Conservation (phyloP, 2,329 filamentous ascomycete species). For the Penicillium verrucosum region DNA sequence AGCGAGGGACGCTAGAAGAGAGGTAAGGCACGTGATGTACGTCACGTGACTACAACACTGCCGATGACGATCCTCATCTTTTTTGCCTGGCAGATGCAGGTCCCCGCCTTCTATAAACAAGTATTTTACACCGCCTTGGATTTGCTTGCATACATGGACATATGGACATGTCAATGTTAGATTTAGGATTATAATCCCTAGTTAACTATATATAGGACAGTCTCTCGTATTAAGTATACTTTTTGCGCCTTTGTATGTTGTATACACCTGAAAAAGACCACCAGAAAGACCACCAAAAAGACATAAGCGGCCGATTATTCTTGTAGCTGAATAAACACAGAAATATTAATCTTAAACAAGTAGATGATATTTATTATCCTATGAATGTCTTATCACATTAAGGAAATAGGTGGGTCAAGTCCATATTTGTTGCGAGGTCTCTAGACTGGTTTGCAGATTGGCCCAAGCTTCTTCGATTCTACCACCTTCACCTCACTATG, state of each 20-base stretch:
- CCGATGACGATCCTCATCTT: constrained; percentile 7
- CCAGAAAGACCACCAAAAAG: too few relatives aligned
- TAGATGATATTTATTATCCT: background rate
- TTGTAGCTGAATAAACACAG: background rate
- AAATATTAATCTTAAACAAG: background rate
- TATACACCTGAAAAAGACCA: too few relatives aligned
- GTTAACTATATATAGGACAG: too few relatives aligned
- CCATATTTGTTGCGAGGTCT: background rate
- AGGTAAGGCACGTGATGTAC: too few relatives aligned
- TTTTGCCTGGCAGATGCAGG: background rate
- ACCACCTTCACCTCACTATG: constrained; percentile 24
- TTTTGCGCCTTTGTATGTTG: too few relatives aligned
- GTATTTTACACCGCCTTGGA: background rate
- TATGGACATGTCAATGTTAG: too few relatives aligned
- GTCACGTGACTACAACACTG: too few relatives aligned
- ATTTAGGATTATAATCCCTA: background rate
- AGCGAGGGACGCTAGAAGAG: too few relatives aligned
- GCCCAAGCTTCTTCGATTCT: constrained; percentile 27
- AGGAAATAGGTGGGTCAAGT: background rate
- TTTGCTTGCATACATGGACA: background rate
- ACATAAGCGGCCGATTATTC: too few relatives aligned
- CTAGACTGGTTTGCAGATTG: background rate
- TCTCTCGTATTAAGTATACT: too few relatives aligned
- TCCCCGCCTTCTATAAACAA: constrained; percentile 1
- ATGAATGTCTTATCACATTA: background rate